These are phyloP conservation scores for Huntiella savannae DNA, from an alignment of 2,329 filamentous ascomycete species.

Conservation along the genomic window DNA sequence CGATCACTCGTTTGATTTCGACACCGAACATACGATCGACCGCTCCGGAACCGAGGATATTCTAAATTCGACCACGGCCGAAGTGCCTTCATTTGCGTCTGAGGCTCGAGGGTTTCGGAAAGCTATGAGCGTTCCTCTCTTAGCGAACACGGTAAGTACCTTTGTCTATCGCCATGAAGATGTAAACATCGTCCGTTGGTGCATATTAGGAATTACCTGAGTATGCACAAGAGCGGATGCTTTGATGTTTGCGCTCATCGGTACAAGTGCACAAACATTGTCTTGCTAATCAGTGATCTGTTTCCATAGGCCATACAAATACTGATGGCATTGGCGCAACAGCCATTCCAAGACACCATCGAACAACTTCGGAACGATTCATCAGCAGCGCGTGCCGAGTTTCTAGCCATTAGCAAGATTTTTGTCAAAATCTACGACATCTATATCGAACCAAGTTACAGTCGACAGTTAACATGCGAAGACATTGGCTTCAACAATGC, in stretches of 20 bases:
- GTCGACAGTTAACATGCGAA: slow-evolving; percentile 18
- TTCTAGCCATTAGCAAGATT: slow-evolving; percentile 17
- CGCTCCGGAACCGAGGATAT: slow-evolving; percentile 16
- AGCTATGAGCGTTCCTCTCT: slow-evolving; percentile 20
- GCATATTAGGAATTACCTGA: not conserved
- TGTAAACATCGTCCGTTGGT: too few species aligned
- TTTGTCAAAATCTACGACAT: slow-evolving; percentile 18
- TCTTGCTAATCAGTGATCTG: slow-evolving; percentile 1
- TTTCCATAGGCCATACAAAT: slow-evolving; percentile 19
- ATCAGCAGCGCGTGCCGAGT: slow-evolving; percentile 20
- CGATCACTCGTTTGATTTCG: slow-evolving; percentile 14
- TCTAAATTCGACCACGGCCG: slow-evolving; percentile 15
- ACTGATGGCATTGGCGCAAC: slow-evolving; percentile 19
- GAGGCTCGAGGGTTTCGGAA: slow-evolving; percentile 22
- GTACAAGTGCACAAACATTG: not conserved
- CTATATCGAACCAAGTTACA: slow-evolving; percentile 17
- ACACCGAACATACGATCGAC: slow-evolving; percentile 19
- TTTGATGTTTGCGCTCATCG: not conserved
- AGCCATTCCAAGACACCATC: slow-evolving; percentile 17
- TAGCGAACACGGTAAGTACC: slow-evolving; percentile 23
- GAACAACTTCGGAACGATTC: slow-evolving; percentile 16
- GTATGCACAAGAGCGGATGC: not conserved
- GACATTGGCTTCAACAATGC: slow-evolving; percentile 22
- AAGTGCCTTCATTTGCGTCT: slow-evolving; percentile 16
- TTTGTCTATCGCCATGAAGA: not conserved